phyloP scores from a whole-genome alignment of 768 basidiomycete genomes.

The Coprinopsis sp. region DNA sequence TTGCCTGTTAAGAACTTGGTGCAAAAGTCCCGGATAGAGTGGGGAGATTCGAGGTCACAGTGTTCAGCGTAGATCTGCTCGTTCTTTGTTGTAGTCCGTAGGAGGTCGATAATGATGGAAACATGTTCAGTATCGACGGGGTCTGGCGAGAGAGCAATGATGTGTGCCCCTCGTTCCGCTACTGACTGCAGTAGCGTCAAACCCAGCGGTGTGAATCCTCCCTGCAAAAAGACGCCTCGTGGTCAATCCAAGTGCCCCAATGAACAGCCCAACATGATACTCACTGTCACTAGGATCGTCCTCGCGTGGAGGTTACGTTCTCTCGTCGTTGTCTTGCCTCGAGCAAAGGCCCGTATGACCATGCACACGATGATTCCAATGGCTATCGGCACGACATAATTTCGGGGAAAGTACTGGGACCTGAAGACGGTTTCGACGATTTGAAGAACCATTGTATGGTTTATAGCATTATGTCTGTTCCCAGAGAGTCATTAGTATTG shows the following conservation, averaged over 20 bases:
- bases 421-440: constrained; percentile 21
- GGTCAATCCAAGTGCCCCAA: constrained; percentile 4
- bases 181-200: constrained; percentile 61
- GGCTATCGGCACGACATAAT: constrained; percentile 53
- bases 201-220: constrained; percentile 71
- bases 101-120: constrained; percentile 56
- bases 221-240: constrained; percentile 35
- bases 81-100: constrained; percentile 68
- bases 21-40: constrained; percentile 66
- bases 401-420: constrained; percentile 44
- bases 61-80: constrained; percentile 76
- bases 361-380: constrained; percentile 40
- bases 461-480: not conserved
- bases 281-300: constrained; percentile 65
- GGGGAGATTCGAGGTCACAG: constrained; percentile 64
- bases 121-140: constrained; percentile 51
- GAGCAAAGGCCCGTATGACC: constrained; percentile 54
- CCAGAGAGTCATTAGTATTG: no score
- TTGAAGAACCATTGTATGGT: constrained; percentile 24
- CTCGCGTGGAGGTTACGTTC: constrained; percentile 75
- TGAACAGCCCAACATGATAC: constrained; percentile 17
- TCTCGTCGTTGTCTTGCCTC: constrained; percentile 65
- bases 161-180: constrained; percentile 71
- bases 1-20: constrained; percentile 59
- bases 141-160: constrained; percentile 67